Conservation (phyloP, 805 yeast genomes). For the Cyberlindnera mrakii region DNA sequence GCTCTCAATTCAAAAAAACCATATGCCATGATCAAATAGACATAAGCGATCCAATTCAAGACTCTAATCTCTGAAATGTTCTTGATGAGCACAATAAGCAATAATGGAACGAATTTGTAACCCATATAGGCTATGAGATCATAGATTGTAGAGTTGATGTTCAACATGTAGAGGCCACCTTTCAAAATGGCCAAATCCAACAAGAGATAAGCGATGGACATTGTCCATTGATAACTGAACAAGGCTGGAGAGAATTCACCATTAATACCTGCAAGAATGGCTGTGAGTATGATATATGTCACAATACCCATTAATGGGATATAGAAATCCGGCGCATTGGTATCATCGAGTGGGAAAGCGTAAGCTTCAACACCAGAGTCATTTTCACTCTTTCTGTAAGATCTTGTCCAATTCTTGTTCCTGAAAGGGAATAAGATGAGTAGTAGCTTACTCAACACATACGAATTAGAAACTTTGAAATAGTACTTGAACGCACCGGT, state of each 20-base stretch:
- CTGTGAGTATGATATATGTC: constrained; percentile 80
- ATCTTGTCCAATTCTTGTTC: constrained; percentile 77
- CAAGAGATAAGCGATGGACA: constrained; percentile 75
- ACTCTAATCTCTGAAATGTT: constrained; percentile 34
- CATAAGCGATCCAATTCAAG: constrained; percentile 44
- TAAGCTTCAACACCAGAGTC: constrained; percentile 31
- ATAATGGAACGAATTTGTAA: constrained; percentile 84
- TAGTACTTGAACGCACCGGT: constrained; percentile 67
- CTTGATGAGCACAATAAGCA: constrained; percentile 49
- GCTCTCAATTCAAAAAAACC: constrained; percentile 63
- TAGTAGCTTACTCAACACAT: constrained; percentile 68
- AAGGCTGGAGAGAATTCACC: constrained; percentile 92
- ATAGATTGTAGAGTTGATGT: constrained; percentile 63
- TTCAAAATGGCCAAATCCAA: constrained; percentile 72
- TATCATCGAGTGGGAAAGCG: constrained; percentile 78
- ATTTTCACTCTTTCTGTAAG: constrained; percentile 30
- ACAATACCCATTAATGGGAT: constrained; percentile 91
- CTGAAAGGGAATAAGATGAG: constrained; percentile 82
- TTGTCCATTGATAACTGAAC: constrained; percentile 80
- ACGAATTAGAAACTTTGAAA: constrained; percentile 86
- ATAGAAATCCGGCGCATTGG: constrained; percentile 94
- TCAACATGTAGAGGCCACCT: constrained; percentile 75
- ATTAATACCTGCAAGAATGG: constrained; percentile 75
- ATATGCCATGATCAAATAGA: constrained; percentile 48
- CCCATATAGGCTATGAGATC: constrained; percentile 89